These are phyloP conservation scores for Rhodotorula taiwanensis DNA, from an alignment of 768 basidiomycete genomes.

Conservation along the genomic window DNA sequence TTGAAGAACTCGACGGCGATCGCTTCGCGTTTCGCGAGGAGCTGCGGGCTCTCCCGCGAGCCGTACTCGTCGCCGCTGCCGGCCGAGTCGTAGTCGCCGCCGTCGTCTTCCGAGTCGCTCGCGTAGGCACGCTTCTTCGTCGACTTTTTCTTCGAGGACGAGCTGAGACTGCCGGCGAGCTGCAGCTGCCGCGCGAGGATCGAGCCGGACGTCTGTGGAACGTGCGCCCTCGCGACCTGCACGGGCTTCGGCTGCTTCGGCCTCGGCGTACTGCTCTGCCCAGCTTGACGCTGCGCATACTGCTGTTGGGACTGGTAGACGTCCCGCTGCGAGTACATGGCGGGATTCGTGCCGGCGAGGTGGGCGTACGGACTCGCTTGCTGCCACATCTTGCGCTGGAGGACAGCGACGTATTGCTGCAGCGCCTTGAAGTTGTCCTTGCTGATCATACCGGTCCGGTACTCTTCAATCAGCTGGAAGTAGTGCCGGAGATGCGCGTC, in stretches of 20 bases:
- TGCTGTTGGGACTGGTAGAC: slow-evolving; percentile 7
- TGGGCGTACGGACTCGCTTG: background rate
- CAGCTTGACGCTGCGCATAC: background rate
- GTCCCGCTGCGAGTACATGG: slow-evolving; percentile 3
- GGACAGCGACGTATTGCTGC: slow-evolving; percentile 16
- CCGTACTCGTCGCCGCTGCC: slow-evolving; percentile 37
- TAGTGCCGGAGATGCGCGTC: slow-evolving; percentile 24
- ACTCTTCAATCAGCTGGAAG: slow-evolving; percentile 15
- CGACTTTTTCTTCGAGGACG: slow-evolving; percentile 16
- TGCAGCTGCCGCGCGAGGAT: slow-evolving; percentile 32
- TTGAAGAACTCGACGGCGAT: slow-evolving; percentile 48
- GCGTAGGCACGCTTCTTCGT: slow-evolving; percentile 20
- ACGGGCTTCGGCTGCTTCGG: background rate
- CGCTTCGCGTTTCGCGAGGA: slow-evolving; percentile 24
- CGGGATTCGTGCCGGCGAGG: background rate
- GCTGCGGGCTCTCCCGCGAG: slow-evolving; percentile 19
- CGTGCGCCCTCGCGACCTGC: slow-evolving; percentile 7
- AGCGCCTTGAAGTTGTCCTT: slow-evolving; percentile 3
- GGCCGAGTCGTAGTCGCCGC: slow-evolving; percentile 37
- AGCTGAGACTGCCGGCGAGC: background rate
- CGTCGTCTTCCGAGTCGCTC: slow-evolving; percentile 39
- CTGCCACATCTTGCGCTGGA: background rate
- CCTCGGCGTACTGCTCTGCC: background rate
- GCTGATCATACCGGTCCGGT: background rate
- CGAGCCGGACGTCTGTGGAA: slow-evolving; percentile 19